A percentile compares a stretch with the other conserved stretches of the same genome.
Conservation (phyloP, 306 rosid genomes). For the Lagenaria siceraria region DNA sequence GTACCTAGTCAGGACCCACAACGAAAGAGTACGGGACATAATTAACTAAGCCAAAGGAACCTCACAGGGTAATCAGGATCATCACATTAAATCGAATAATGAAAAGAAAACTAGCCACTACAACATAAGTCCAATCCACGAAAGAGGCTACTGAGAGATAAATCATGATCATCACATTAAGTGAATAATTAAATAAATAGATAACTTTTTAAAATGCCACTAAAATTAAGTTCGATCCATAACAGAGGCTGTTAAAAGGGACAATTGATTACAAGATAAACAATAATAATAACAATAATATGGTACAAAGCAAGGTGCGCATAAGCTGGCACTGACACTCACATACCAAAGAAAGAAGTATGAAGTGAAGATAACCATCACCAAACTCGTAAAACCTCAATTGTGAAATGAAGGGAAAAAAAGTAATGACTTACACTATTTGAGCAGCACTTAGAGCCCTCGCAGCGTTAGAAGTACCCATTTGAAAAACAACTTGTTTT, state of each 20-base stretch:
- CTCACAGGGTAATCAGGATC: background rate
- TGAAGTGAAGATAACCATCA: background rate
- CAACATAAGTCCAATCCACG: background rate
- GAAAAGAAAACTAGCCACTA: background rate
- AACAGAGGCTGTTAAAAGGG: background rate
- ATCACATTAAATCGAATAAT: background rate
- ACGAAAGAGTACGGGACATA: background rate
- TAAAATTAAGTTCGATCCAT: background rate
- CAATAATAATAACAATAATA: background rate
- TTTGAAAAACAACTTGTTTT: conserved; percentile 66
- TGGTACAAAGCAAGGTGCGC: background rate
- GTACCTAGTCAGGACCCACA: background rate
- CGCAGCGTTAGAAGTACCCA: conserved; percentile 76
- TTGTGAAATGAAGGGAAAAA: background rate
- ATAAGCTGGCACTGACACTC: too few relatives aligned
- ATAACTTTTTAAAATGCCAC: too few relatives aligned
- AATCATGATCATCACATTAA: background rate
- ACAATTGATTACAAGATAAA: background rate
- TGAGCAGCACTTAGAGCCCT: conserved; percentile 81
- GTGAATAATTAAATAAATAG: background rate
- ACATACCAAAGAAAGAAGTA: background rate
- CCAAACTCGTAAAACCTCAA: background rate
- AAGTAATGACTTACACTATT: conserved; percentile 47
- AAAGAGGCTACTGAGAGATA: background rate
- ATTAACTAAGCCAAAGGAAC: background rate